phyloP scores from a whole-genome alignment of 257 asterid species.

The Salvia hispanica region DNA sequence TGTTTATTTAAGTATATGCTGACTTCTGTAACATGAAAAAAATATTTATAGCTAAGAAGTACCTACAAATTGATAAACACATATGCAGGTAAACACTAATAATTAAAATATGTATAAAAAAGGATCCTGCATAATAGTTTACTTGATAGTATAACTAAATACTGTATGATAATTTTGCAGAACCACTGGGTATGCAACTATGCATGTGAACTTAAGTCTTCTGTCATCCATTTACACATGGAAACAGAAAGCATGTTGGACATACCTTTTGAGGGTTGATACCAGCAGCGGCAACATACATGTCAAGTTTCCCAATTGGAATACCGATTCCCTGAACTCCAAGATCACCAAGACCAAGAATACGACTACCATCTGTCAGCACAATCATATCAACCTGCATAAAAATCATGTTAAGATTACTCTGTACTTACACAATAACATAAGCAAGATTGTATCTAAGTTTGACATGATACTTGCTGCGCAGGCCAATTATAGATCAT shows the following conservation, averaged over 20 bases:
- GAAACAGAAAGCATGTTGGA: conserved; percentile 22
- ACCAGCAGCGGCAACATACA: conserved; percentile 99
- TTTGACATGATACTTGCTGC: conserved; percentile 56
- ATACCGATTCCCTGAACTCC: conserved; percentile 99
- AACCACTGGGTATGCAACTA: background rate
- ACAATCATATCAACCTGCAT: conserved; percentile 99
- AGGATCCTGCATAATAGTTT: conserved; percentile 17
- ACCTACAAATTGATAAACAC: background rate
- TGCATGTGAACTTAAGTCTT: conserved; percentile 14
- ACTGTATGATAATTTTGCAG: conserved; percentile 1
- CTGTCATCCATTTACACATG: conserved; percentile 17
- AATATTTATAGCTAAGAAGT: background rate
- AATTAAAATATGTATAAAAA: background rate
- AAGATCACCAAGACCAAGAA: conserved; percentile 99
- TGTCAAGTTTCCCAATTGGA: conserved; percentile 97
- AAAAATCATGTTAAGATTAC: background rate
- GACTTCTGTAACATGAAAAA: conserved; percentile 9
- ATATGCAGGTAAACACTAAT: background rate
- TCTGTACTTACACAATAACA: conserved; percentile 14
- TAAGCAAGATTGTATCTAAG: conserved; percentile 21
- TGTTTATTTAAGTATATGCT: background rate
- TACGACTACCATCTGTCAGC: conserved; percentile 97
- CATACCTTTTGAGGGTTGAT: conserved; percentile 97
- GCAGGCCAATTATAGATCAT: conserved; percentile 99
- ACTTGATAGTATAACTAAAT: background rate